Conservation (phyloP, 1,284 basidiomycete species). For the Tremellales sp. region DNA sequence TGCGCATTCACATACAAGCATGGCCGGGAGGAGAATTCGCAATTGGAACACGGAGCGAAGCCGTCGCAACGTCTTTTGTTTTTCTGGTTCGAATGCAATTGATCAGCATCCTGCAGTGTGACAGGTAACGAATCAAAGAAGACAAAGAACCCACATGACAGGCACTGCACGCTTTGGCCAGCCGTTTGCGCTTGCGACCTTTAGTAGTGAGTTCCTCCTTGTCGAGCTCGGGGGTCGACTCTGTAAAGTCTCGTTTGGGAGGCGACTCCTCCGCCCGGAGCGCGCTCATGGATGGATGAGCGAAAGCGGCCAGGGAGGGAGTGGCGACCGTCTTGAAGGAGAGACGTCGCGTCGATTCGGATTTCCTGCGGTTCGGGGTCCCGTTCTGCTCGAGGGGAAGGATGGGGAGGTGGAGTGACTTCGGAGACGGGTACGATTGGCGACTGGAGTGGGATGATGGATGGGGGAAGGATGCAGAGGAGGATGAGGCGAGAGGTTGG, state of each 20-base stretch:
- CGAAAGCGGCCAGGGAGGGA: no score
- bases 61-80: constrained; percentile 54
- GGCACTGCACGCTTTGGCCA: constrained; percentile 48
- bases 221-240: constrained; percentile 21
- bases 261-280: no score
- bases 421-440: no score
- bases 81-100: constrained; percentile 37
- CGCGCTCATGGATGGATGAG: no score
- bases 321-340: no score
- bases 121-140: neutral
- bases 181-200: constrained; percentile 45
- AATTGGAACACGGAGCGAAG: constrained; percentile 53
- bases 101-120: neutral
- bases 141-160: constrained; percentile 43
- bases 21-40: constrained; percentile 51
- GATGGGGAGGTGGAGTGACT: no score
- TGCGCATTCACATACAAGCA: constrained; percentile 50
- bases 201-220: constrained; percentile 48
- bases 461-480: no score
- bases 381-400: no score
- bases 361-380: no score
- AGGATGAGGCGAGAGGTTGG: no score
- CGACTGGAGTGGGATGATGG: no score
- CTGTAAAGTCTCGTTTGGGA: constrained; percentile 8
- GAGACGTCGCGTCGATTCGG: no score